Evolutionary conservation across 345 rosid genomes (phyloP).

Genomic region (Eucalyptus sp.): DNA sequence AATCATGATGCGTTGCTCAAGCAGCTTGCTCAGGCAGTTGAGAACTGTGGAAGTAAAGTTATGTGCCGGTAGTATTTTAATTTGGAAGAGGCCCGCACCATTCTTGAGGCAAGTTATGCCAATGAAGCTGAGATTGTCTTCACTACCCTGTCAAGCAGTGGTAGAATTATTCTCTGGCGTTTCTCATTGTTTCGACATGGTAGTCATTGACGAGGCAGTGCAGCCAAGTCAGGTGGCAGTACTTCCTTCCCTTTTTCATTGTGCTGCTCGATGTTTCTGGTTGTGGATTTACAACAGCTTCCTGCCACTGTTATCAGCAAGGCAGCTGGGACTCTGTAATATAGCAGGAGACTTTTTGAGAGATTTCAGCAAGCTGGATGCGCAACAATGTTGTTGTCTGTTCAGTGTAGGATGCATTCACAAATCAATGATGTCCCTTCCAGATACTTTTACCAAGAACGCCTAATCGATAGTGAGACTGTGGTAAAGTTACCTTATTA

Average conservation of each 20-base stretch:
- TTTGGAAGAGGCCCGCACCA: conserved; percentile 89
- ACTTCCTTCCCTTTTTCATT: conserved; percentile 89
- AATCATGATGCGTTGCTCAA: conserved; percentile 75
- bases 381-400: conserved; percentile 82
- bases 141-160: conserved; percentile 98
- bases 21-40: conserved; percentile 88
- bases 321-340: conserved; percentile 85
- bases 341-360: conserved; percentile 93
- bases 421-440: conserved; percentile 92
- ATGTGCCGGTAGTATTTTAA: conserved; percentile 60
- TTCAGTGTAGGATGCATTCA: conserved; percentile 97
- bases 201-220: conserved; percentile 97
- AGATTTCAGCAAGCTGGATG: conserved; percentile 96
- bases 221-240: conserved; percentile 44
- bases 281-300: conserved; percentile 99
- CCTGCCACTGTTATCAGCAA: conserved; percentile 95
- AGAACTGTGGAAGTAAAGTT: conserved; percentile 72
- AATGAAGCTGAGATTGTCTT: conserved; percentile 99
- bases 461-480: conserved; percentile 88
- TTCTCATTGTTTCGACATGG: conserved; percentile 98
- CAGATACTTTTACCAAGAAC: conserved; percentile 84
- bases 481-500: conserved; percentile 65
- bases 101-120: conserved; percentile 96
- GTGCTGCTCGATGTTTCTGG: conserved; percentile 91
- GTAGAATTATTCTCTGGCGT: conserved; percentile 92